Base-by-base conservation (phyloP, 176 grass and related monocot species). In the Phoenix dactylifera region DNA sequence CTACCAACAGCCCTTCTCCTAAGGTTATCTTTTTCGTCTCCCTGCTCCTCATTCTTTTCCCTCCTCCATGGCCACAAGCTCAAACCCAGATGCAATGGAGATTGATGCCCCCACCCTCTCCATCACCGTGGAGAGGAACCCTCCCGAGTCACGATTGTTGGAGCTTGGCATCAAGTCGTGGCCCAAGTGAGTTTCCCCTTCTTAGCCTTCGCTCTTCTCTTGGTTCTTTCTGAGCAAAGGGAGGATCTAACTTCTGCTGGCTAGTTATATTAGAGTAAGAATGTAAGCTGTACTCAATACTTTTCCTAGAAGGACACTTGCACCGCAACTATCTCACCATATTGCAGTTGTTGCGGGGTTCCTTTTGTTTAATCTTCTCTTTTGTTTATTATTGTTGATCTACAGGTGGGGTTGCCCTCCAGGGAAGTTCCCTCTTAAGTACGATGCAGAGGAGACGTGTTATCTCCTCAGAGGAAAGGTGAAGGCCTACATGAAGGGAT, bases 131-230 rank as follows among this genome's bases (percentile, higher is more conserved):
- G 91, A 90, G 74, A 80, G 44, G 60, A 87, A 77, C 56, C 80
- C 80, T 50, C 70, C 91, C 30, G 74, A 84, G 72, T 78, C 77
- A 3, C 80, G 86, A 75, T 72, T 96, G 53, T 51, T 59, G 16
- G 77, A 96, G 68, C 83, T 96, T 51, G 91, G 87, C 65, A 79
- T 96, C 62, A 96, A 51, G 65, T 96, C 91, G 71, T 96, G 91
- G 91, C 86, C 86, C 74, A 96, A 90, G 91, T 96, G 50, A 82
- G 91, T 55, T 53, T 28, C 6, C 22, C 1, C 18, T 48, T 62
- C 52, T 49, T 24, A 51, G 17, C 3, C 23, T 53, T 66, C 50
- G 12, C 35, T 10, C 53, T 24, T 14, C 32, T 59, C 17, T 20
- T 71, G 7, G 1, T 26, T 15, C 19, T 24, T 9, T 24, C 7